Evolutionary conservation across 2,329 filamentous ascomycete species (phyloP).

Genomic region (Pyricularia sp.): DNA sequence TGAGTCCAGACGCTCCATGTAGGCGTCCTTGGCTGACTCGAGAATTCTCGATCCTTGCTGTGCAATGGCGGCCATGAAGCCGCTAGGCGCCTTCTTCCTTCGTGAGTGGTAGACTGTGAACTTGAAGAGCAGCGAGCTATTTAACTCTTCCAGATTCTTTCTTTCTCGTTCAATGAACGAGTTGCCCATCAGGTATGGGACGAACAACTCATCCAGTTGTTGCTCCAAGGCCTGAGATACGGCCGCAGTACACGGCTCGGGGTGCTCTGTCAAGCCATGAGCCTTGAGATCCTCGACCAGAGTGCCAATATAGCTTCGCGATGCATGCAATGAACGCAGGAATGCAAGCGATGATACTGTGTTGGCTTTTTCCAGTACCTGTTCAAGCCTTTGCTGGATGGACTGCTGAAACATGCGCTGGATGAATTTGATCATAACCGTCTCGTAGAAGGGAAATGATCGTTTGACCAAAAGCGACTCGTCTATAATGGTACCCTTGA

Average conservation of each 20-base stretch:
- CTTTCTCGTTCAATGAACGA: conserved; percentile 63
- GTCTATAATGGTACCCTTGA: conserved; percentile 91
- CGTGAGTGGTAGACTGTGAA: conserved; percentile 91
- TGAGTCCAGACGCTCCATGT: conserved; percentile 80
- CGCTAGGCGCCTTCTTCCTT: conserved; percentile 78
- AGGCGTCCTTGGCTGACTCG: conserved; percentile 80
- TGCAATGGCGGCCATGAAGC: conserved; percentile 86
- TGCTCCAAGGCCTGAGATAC: conserved; percentile 68
- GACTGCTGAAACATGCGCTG: conserved; percentile 97
- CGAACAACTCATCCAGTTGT: conserved; percentile 68
- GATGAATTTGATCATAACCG: conserved; percentile 84
- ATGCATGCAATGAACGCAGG: conserved; percentile 80
- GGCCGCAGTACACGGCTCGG: conserved; percentile 80
- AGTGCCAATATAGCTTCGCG: conserved; percentile 76
- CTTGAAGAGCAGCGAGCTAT: conserved; percentile 89
- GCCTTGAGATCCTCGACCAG: conserved; percentile 89
- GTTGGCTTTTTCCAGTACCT: conserved; percentile 91
- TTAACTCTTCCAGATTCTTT: conserved; percentile 66
- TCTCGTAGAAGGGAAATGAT: conserved; percentile 93
- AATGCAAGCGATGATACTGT: conserved; percentile 89
- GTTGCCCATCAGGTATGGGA: conserved; percentile 59
- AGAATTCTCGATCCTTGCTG: conserved; percentile 85
- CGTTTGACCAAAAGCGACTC: conserved; percentile 95
- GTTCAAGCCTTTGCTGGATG: conserved; percentile 89
- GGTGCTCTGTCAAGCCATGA: conserved; percentile 91